phyloP scores from a whole-genome alignment of 371 early-diverging fungal species.

The Paraphysoderma sedebokerense region DNA sequence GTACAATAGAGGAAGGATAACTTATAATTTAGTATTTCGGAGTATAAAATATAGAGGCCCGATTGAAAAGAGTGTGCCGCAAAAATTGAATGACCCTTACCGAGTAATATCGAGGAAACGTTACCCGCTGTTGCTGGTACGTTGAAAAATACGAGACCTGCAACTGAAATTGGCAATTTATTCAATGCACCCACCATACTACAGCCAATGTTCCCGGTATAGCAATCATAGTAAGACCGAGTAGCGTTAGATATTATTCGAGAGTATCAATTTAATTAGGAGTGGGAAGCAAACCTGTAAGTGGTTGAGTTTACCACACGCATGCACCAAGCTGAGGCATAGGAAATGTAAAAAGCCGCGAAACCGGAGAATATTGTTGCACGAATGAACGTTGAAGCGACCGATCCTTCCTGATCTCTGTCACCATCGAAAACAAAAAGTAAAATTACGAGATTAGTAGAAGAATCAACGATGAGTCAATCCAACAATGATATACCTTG shows the following conservation, averaged over 20 bases:
- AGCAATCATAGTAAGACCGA: background rate
- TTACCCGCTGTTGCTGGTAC: slow-evolving; percentile 65
- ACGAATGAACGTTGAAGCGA: slow-evolving; percentile 23
- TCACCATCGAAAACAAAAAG: too few species aligned
- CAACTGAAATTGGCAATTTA: slow-evolving; percentile 89
- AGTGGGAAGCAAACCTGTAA: too few species aligned
- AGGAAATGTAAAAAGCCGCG: slow-evolving; percentile 84
- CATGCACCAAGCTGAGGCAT: slow-evolving; percentile 87
- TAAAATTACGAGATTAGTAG: too few species aligned
- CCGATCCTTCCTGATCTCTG: too few species aligned
- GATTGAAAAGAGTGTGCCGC: slow-evolving; percentile 4
- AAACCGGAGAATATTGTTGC: slow-evolving; percentile 71
- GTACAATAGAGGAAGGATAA: background rate
- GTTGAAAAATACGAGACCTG: slow-evolving; percentile 87
- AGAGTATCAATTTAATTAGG: background rate
- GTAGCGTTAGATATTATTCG: background rate
- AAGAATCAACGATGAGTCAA: too few species aligned
- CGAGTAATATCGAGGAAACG: slow-evolving; percentile 57
- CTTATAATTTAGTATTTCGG: background rate
- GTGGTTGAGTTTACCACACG: slow-evolving; percentile 91
- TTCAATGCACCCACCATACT: slow-evolving; percentile 99
- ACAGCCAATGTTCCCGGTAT: too few species aligned
- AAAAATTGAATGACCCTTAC: too few species aligned
- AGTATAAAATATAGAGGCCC: background rate
- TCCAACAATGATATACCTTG: slow-evolving; percentile 10